Evolutionary conservation across 1,139 yeast species (phyloP).

Genomic region (Zygoascus hellenicus): DNA sequence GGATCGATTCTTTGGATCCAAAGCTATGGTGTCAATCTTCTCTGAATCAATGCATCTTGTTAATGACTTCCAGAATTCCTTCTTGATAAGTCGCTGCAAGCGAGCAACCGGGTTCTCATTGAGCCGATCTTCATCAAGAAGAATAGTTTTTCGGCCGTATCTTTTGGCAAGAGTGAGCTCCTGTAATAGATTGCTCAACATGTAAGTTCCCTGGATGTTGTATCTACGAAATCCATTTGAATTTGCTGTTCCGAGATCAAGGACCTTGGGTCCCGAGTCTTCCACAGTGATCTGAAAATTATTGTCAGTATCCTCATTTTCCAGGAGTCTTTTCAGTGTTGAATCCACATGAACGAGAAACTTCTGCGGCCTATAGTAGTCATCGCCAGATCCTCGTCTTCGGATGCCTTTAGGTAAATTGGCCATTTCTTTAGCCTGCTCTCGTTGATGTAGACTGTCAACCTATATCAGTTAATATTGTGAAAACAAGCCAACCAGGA

Average conservation of each 20-base stretch:
- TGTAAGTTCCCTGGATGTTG: constrained; percentile 82
- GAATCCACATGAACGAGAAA: constrained; percentile 74
- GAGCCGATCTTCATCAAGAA: constrained; percentile 75
- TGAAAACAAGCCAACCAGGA: too few relatives aligned
- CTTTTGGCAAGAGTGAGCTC: constrained; percentile 84
- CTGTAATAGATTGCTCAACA: constrained; percentile 82
- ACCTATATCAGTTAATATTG: constrained; percentile 1
- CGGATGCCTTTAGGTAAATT: constrained; percentile 1
- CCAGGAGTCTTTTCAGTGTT: constrained; percentile 63
- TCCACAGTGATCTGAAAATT: constrained; percentile 88
- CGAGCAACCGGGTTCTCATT: constrained; percentile 86
- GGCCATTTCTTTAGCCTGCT: constrained; percentile 12
- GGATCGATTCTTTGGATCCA: constrained; percentile 68
- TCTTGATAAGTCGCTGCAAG: constrained; percentile 64
- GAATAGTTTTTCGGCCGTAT: constrained; percentile 69
- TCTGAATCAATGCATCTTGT: constrained; percentile 66
- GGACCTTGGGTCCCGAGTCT: constrained; percentile 88
- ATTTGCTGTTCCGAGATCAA: constrained; percentile 75
- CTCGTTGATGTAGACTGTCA: constrained; percentile 17
- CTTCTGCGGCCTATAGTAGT: constrained; percentile 43
- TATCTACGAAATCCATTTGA: constrained; percentile 72
- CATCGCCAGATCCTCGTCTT: constrained; percentile 42
- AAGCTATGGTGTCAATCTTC: constrained; percentile 61
- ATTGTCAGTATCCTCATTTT: constrained; percentile 79
- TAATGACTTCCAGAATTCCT: constrained; percentile 75